These are phyloP conservation scores for Vanderwaltozyma polyspora DNA, from an alignment of 805 yeast genomes.

Conservation along the genomic window DNA sequence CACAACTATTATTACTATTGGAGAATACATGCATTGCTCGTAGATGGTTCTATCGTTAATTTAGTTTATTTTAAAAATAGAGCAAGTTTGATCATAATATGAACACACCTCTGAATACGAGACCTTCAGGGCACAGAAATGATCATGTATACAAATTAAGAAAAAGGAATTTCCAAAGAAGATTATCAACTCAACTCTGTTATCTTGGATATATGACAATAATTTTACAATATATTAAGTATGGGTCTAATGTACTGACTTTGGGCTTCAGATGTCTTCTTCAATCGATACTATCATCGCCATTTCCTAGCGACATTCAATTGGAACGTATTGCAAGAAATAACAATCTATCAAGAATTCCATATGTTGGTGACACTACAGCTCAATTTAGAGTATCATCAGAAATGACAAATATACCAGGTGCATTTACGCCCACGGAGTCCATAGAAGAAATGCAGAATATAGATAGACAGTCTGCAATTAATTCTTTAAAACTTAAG, in stretches of 20 bases:
- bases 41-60: no score
- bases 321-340: conserved; percentile 12
- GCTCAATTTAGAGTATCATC: conserved; percentile 1
- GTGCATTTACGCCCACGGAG: conserved; percentile 8
- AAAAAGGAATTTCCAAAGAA: conserved; percentile 17
- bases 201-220: conserved; percentile 18
- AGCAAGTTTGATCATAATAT: no score
- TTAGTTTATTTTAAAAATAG: no score
- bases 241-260: conserved; percentile 16
- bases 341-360: neutral
- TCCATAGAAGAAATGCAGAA: neutral
- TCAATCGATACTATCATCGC: conserved; percentile 31
- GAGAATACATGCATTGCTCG: no score
- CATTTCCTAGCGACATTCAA: conserved; percentile 30
- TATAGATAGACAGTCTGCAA: no score
- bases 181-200: conserved; percentile 11
- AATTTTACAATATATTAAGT: conserved; percentile 19
- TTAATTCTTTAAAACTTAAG: conserved; percentile 9
- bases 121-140: no score
- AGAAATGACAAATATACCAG: conserved; percentile 13
- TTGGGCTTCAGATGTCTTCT: conserved; percentile 27
- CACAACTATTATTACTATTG: no score
- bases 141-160: conserved; percentile 15
- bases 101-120: no score
- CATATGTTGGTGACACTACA: conserved; percentile 2